Evolutionary conservation across 768 basidiomycete genomes (phyloP).

Genomic region (Xerocomus brunneocitrinus): DNA sequence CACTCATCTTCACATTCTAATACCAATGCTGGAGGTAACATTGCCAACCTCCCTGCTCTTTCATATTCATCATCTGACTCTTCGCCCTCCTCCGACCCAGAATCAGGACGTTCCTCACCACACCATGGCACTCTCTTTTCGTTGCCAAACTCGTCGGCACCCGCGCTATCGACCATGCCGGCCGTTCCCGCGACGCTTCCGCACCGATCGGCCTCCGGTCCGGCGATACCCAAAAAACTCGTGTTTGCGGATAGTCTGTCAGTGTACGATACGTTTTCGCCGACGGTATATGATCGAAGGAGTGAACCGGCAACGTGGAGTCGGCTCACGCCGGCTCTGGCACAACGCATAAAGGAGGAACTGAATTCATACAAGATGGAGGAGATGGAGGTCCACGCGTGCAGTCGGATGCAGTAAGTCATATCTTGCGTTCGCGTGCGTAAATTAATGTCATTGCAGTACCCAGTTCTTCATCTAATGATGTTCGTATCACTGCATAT

Average conservation of each 20-base stretch:
- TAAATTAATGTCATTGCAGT: slow-evolving; percentile 36
- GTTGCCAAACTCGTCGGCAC: slow-evolving; percentile 87
- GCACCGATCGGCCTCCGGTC: slow-evolving; percentile 70
- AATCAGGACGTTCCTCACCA: slow-evolving; percentile 33
- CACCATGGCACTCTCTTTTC: slow-evolving; percentile 55
- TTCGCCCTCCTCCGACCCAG: slow-evolving; percentile 34
- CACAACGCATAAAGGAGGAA: slow-evolving; percentile 97
- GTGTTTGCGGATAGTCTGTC: slow-evolving; percentile 90
- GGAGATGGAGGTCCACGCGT: slow-evolving; percentile 97
- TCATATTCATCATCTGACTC: slow-evolving; percentile 45
- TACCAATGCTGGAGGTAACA: slow-evolving; percentile 24
- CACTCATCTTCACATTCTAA: slow-evolving; percentile 45
- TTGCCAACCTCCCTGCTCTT: slow-evolving; percentile 49
- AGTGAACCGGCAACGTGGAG: slow-evolving; percentile 98
- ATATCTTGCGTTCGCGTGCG: neutral
- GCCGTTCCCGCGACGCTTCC: slow-evolving; percentile 48
- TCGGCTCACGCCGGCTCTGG: slow-evolving; percentile 87
- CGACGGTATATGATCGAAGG: slow-evolving; percentile 86
- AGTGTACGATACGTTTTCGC: slow-evolving; percentile 95
- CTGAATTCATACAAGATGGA: slow-evolving; percentile 99
- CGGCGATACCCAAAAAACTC: slow-evolving; percentile 69
- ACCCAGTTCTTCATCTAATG: slow-evolving; percentile 85
- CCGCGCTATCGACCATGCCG: slow-evolving; percentile 64
- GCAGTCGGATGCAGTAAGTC: slow-evolving; percentile 85
- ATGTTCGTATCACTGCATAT: slow-evolving; percentile 24